phyloP scores from a whole-genome alignment of 2,329 filamentous ascomycete genomes.

The Sporothrix brunneoviolacea region DNA sequence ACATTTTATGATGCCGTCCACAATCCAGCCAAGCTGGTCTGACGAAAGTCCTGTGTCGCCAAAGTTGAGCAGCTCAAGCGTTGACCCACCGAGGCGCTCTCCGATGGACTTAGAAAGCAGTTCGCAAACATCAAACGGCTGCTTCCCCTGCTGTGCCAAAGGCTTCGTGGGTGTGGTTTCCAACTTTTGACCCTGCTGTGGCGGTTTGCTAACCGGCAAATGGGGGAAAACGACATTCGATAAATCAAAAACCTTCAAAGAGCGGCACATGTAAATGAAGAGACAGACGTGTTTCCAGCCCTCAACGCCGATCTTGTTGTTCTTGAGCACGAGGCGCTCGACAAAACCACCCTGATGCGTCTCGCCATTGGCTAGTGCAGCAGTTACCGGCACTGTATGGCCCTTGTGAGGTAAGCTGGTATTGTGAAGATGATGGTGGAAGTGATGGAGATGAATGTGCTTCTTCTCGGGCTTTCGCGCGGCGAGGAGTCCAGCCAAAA shows the following conservation, averaged over 20 bases:
- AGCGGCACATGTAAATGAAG: constrained; percentile 84
- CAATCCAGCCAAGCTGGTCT: constrained; percentile 63
- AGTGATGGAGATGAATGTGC: constrained; percentile 35
- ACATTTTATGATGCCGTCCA: constrained; percentile 76
- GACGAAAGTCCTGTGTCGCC: constrained; percentile 69
- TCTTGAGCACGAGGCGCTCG: constrained; percentile 80
- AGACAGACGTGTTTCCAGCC: constrained; percentile 89
- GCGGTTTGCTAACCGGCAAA: constrained; percentile 13
- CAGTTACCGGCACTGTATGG: constrained; percentile 20
- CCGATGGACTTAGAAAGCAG: constrained; percentile 70
- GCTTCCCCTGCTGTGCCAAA: constrained; percentile 18
- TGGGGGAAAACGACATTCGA: constrained; percentile 74
- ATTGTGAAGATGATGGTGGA: constrained; percentile 4
- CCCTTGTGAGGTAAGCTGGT: constrained; percentile 18
- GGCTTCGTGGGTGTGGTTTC: background rate
- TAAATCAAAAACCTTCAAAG: constrained; percentile 77
- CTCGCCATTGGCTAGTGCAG: constrained; percentile 29
- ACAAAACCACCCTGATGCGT: constrained; percentile 63
- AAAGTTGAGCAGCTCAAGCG: constrained; percentile 75
- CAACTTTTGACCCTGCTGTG: constrained; percentile 8
- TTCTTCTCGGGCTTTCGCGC: constrained; percentile 60
- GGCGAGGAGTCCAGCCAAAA: constrained; percentile 78
- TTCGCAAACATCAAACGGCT: constrained; percentile 48
- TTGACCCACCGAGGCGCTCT: constrained; percentile 67
- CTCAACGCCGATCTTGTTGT: constrained; percentile 80